Conservation (phyloP, 2,329 filamentous ascomycete genomes). For the Teratosphaeria epicoccoides region DNA sequence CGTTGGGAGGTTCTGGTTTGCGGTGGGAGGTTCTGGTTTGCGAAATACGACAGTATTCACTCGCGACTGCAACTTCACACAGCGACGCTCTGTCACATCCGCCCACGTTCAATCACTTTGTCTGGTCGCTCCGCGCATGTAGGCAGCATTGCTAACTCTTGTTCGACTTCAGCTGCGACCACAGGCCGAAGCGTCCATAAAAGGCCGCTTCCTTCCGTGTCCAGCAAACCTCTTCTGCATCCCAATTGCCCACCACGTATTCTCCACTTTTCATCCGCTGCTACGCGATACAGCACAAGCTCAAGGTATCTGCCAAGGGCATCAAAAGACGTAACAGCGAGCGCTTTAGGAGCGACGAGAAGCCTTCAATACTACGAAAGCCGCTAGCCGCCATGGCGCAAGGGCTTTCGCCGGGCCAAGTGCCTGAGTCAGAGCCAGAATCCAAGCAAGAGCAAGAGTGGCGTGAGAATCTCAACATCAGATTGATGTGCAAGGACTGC, state of each 20-base stretch:
- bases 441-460: constrained; percentile 40
- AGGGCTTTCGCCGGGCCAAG: constrained; percentile 35
- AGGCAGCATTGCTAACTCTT: constrained; percentile 8
- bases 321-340: constrained; percentile 34
- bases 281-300: constrained; percentile 37
- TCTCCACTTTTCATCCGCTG: constrained; percentile 56
- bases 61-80: neutral
- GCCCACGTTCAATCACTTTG: neutral
- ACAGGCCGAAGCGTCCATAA: neutral
- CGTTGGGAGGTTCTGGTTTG: no score
- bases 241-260: constrained; percentile 38
- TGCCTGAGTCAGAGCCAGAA: constrained; percentile 28
- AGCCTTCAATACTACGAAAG: constrained; percentile 17
- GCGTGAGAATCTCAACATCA: constrained; percentile 77
- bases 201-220: constrained; percentile 1
- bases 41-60: neutral
- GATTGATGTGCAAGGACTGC: constrained; percentile 82
- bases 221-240: neutral
- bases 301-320: constrained; percentile 33
- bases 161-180: neutral
- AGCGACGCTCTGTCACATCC: neutral
- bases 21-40: no score
- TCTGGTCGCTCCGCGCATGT: neutral
- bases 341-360: constrained; percentile 24
- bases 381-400: constrained; percentile 25